Conservation (phyloP, 208 protist species). For the Trypanosoma congolense region DNA sequence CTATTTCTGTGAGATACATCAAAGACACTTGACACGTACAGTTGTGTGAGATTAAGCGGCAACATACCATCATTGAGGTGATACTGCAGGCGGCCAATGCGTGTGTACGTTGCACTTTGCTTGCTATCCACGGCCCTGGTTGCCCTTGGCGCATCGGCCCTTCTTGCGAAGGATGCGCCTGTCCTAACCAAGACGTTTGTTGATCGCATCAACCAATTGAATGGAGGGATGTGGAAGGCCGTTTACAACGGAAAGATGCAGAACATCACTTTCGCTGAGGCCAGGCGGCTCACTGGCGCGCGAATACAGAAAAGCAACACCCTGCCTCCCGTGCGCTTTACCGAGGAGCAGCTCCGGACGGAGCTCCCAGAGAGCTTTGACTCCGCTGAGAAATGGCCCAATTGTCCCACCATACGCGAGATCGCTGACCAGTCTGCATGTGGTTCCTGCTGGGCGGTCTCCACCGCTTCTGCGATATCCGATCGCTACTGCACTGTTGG, state of each 20-base stretch:
- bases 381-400: conserved; percentile 47
- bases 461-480: conserved; percentile 71
- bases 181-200: conserved; percentile 29
- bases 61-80: neutral
- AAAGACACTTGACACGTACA: too few species aligned
- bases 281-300: conserved; percentile 47
- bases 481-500: conserved; percentile 87
- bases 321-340: conserved; percentile 41
- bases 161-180: conserved; percentile 17
- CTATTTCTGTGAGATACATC: too few species aligned
- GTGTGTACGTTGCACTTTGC: neutral
- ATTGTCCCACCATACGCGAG: conserved; percentile 54
- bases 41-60: too few species aligned
- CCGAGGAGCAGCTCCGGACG: conserved; percentile 29
- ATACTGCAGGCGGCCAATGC: neutral
- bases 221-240: conserved; percentile 48
- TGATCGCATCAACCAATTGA: conserved; percentile 30
- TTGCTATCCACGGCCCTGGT: conserved; percentile 8
- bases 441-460: conserved; percentile 91
- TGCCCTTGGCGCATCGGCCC: conserved; percentile 14
- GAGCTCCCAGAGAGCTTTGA: conserved; percentile 58
- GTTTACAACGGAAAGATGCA: conserved; percentile 38
- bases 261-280: conserved; percentile 31
- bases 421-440: conserved; percentile 88
- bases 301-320: conserved; percentile 19